Conservation (phyloP, 495 filamentous ascomycete species). For the Aspergillus biplanus region DNA sequence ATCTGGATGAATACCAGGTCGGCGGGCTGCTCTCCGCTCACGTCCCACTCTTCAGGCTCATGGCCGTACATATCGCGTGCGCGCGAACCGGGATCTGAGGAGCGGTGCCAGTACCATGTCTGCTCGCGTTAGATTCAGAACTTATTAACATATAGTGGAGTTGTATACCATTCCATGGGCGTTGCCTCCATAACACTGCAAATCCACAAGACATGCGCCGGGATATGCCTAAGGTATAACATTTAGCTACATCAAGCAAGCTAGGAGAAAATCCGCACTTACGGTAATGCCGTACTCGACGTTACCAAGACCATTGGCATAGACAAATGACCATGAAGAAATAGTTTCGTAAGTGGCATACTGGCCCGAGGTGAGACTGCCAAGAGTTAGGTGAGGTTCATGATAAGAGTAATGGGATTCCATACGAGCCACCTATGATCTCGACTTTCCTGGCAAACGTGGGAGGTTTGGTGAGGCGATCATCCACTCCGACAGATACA, state of each 20-base stretch:
- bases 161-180: conserved; percentile 37
- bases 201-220: conserved; percentile 62
- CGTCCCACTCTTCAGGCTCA: conserved; percentile 63
- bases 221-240: conserved; percentile 50
- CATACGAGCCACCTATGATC: conserved; percentile 65
- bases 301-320: conserved; percentile 64
- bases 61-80: conserved; percentile 54
- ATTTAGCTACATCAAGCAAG: background rate
- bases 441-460: conserved; percentile 60
- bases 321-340: conserved; percentile 59
- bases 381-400: background rate
- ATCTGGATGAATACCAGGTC: conserved; percentile 71
- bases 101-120: conserved; percentile 69
- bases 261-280: conserved; percentile 3
- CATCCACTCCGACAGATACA: conserved; percentile 55
- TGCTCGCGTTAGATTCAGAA: conserved; percentile 36
- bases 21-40: conserved; percentile 58
- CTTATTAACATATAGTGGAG: background rate
- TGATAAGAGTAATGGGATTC: background rate
- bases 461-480: conserved; percentile 55
- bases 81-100: conserved; percentile 60
- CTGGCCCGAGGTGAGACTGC: conserved; percentile 52
- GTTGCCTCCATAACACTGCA: conserved; percentile 57
- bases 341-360: conserved; percentile 68
- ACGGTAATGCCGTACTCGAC: conserved; percentile 65